Evolutionary conservation across 495 filamentous ascomycete species (phyloP).

Genomic region (Hypoxylon intermedium): DNA sequence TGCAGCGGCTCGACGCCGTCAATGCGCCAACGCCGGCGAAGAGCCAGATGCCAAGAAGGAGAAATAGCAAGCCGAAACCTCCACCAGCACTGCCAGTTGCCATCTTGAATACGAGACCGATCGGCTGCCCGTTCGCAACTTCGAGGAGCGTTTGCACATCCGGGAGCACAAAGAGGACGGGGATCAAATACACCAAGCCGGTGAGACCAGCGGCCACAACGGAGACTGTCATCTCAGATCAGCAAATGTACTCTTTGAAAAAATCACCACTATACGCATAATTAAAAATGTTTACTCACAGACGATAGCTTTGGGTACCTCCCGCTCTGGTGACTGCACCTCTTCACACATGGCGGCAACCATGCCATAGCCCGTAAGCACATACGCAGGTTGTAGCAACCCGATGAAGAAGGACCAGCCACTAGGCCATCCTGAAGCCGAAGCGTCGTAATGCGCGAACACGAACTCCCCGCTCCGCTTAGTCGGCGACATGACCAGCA

Average conservation of each 20-base stretch:
- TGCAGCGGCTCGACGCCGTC: constrained; percentile 66
- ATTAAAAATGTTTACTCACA: constrained; percentile 22
- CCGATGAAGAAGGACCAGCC: constrained; percentile 68
- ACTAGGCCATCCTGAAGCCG: constrained; percentile 57
- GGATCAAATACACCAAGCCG: constrained; percentile 62
- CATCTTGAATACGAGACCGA: constrained; percentile 63
- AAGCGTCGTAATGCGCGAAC: constrained; percentile 66
- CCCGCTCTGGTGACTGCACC: constrained; percentile 60
- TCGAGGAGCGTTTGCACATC: constrained; percentile 56
- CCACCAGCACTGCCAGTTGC: constrained; percentile 67
- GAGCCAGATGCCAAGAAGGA: constrained; percentile 72
- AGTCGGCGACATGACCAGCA: constrained; percentile 66
- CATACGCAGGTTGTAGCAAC: constrained; percentile 55
- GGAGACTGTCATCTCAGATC: constrained; percentile 55
- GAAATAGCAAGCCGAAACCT: constrained; percentile 74
- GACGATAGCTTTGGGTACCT: constrained; percentile 64
- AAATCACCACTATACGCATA: no score
- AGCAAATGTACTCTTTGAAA: no score
- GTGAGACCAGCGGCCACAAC: constrained; percentile 63
- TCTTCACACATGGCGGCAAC: constrained; percentile 60
- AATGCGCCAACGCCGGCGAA: constrained; percentile 66
- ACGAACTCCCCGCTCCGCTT: constrained; percentile 67
- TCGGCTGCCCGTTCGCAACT: constrained; percentile 65
- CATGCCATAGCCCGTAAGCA: constrained; percentile 64
- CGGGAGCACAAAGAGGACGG: constrained; percentile 69